These are phyloP conservation scores for Sphagnum tenellum DNA, from an alignment of 225 moss, liverwort and hornwort genomes.

Conservation along the genomic window DNA sequence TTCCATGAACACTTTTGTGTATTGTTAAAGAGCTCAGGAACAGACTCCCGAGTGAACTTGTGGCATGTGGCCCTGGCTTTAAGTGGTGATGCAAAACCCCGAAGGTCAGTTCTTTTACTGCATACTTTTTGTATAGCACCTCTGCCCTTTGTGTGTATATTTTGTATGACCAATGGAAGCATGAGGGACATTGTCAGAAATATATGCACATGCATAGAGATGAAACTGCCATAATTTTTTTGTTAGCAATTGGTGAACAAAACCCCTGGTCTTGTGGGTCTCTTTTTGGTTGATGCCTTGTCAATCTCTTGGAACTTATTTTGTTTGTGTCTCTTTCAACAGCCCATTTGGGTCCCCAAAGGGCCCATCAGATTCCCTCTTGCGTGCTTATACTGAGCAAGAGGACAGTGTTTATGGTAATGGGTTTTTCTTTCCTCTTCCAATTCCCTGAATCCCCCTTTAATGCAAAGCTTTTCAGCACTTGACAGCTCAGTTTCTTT, in stretches of 20 bases:
- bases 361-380: slow-evolving; percentile 40
- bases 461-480: background rate
- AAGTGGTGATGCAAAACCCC: slow-evolving; percentile 21
- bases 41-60: slow-evolving; percentile 70
- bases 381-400: slow-evolving; percentile 70
- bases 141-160: background rate
- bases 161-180: too few relatives aligned
- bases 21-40: slow-evolving; percentile 65
- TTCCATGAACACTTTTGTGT: background rate
- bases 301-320: background rate
- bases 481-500: too few relatives aligned
- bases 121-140: background rate
- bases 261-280: too few relatives aligned
- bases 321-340: slow-evolving; percentile 11
- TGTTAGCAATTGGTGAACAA: too few relatives aligned
- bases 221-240: too few relatives aligned
- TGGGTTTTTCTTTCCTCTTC: slow-evolving; percentile 2
- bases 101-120: slow-evolving; percentile 20
- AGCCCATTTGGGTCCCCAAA: slow-evolving; percentile 59
- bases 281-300: too few relatives aligned
- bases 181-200: too few relatives aligned
- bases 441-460: background rate
- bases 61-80: slow-evolving; percentile 45
- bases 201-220: too few relatives aligned
- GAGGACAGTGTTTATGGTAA: slow-evolving; percentile 89